Evolutionary conservation across 352 stramenopile species (phyloP).

Genomic region (Phytophthora podocarpi): DNA sequence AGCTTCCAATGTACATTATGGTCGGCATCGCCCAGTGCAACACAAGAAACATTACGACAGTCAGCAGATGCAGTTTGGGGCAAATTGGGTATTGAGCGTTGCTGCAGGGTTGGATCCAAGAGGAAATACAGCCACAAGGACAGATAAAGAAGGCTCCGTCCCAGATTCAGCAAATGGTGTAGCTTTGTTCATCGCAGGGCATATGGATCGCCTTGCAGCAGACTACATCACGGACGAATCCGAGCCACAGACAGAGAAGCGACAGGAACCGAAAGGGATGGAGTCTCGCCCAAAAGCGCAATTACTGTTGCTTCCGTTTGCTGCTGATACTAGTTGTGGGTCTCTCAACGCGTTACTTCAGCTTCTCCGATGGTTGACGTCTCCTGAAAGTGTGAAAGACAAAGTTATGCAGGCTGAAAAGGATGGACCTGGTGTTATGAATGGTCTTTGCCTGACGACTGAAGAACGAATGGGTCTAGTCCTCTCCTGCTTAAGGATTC

Average conservation of each 20-base stretch:
- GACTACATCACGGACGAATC: slow-evolving; percentile 31
- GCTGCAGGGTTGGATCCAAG: background rate
- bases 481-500: slow-evolving; percentile 46
- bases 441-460: background rate
- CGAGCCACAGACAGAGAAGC: background rate
- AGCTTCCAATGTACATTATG: background rate
- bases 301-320: slow-evolving; percentile 39
- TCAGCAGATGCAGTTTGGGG: slow-evolving; percentile 14
- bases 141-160: background rate
- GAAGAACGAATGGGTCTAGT: slow-evolving; percentile 34
- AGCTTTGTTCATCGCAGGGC: slow-evolving; percentile 48
- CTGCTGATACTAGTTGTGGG: slow-evolving; percentile 42
- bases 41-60: slow-evolving; percentile 4
- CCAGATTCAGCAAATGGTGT: slow-evolving; percentile 40
- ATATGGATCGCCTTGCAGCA: slow-evolving; percentile 47
- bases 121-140: background rate
- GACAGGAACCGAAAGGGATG: background rate
- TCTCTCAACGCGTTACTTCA: slow-evolving; percentile 33
- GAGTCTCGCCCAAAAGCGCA: background rate
- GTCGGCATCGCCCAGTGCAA: background rate
- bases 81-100: slow-evolving; percentile 28
- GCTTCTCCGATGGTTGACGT: slow-evolving; percentile 28
- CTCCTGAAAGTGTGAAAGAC: background rate
- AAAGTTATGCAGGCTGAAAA: background rate
- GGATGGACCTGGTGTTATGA: background rate